phyloP scores from a whole-genome alignment of 2,329 filamentous ascomycete species.

The Aspergillus tamarii region DNA sequence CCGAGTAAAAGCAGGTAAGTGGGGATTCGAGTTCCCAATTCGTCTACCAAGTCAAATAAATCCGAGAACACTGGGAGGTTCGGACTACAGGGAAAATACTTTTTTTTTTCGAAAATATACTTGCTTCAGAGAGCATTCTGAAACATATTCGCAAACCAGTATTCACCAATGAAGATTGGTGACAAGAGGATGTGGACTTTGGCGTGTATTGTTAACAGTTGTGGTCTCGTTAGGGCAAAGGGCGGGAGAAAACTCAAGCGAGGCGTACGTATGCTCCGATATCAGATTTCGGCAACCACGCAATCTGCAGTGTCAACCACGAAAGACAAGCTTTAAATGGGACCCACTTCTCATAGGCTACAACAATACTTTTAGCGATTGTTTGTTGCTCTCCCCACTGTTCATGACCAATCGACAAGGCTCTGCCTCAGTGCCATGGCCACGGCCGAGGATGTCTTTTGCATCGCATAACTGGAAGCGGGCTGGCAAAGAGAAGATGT shows the following conservation, averaged over 20 bases:
- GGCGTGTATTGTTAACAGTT: not conserved
- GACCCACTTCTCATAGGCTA: slow-evolving; percentile 1
- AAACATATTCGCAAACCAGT: not conserved
- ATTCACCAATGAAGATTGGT: not conserved
- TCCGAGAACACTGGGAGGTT: not conserved
- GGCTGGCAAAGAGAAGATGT: not conserved
- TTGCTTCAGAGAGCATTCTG: not conserved
- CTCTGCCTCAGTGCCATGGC: not conserved
- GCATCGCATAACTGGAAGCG: not conserved
- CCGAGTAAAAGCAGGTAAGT: not conserved
- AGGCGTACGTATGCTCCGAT: slow-evolving; percentile 5
- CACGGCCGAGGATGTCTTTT: not conserved
- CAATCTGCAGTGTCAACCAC: slow-evolving; percentile 1
- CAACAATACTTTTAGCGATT: not conserved
- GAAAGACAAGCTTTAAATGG: not conserved
- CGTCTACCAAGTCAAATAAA: not conserved
- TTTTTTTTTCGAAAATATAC: not conserved
- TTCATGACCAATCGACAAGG: not conserved
- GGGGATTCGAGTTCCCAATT: not conserved
- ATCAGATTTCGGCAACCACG: slow-evolving; percentile 4
- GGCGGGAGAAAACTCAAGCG: slow-evolving; percentile 1
- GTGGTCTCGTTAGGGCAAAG: not conserved
- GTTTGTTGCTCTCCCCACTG: not conserved
- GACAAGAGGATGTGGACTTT: not conserved
- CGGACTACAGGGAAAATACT: not conserved